These are phyloP conservation scores for Phytomonas serpens DNA, from an alignment of 208 protist species.

Conservation along the genomic window DNA sequence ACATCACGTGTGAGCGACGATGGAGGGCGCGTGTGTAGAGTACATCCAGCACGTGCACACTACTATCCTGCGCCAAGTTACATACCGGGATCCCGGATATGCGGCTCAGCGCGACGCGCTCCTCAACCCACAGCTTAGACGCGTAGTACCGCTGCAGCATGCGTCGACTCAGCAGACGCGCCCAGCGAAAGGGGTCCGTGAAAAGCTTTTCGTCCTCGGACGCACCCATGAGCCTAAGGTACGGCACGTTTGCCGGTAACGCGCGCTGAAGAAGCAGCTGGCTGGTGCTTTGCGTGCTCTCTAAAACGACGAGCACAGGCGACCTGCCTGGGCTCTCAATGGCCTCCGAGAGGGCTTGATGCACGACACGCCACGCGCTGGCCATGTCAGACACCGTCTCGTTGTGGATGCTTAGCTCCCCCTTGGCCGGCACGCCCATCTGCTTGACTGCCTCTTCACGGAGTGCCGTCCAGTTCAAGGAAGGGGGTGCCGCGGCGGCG, in stretches of 20 bases:
- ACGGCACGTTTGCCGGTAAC: constrained; percentile 45
- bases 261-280: constrained; percentile 61
- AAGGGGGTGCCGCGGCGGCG: constrained; percentile 49
- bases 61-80: constrained; percentile 82
- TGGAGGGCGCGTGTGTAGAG: constrained; percentile 75
- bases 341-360: constrained; percentile 37
- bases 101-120: constrained; percentile 73
- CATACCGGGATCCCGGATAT: constrained; percentile 74
- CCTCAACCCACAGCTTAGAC: constrained; percentile 72
- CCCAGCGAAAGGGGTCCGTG: constrained; percentile 81
- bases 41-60: constrained; percentile 77
- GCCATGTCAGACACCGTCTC: constrained; percentile 44
- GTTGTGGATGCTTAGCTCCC: background rate
- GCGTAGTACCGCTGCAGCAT: constrained; percentile 79
- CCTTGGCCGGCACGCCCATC: constrained; percentile 12
- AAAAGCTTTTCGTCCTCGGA: constrained; percentile 78
- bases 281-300: constrained; percentile 47
- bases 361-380: constrained; percentile 55
- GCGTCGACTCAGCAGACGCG: constrained; percentile 43
- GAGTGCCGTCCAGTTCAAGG: constrained; percentile 52
- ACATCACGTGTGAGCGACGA: constrained; percentile 65
- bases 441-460: constrained; percentile 47
- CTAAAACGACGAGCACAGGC: constrained; percentile 65
- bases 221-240: constrained; percentile 70
- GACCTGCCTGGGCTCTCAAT: constrained; percentile 23